These are phyloP conservation scores for Solanum hybrid DNA, from an alignment of 305 asterid species.

Conservation along the genomic window DNA sequence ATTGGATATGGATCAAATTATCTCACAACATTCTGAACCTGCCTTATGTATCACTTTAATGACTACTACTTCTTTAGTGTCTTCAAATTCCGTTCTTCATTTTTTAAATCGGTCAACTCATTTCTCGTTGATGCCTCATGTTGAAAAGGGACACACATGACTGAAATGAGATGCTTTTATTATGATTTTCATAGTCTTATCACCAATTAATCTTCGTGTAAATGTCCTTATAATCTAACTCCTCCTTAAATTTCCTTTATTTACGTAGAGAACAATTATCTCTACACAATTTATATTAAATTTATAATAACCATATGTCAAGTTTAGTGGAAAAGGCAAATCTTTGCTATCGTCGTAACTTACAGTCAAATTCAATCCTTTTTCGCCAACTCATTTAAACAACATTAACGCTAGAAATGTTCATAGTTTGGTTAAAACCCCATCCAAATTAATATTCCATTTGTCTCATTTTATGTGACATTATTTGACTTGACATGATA, in stretches of 20 bases:
- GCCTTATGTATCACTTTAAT: too few species aligned
- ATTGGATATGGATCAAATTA: neutral
- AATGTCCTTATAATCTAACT: too few species aligned
- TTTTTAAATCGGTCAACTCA: neutral
- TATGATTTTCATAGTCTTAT: neutral
- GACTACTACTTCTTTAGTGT: too few species aligned
- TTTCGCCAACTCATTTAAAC: neutral
- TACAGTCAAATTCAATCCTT: neutral
- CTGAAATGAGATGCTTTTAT: neutral
- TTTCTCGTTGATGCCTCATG: neutral
- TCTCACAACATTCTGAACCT: too few species aligned
- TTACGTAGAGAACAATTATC: neutral
- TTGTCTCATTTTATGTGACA: too few species aligned
- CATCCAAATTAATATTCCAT: too few species aligned
- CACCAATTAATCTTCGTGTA: too few species aligned
- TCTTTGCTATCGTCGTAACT: neutral
- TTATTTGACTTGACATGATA: too few species aligned
- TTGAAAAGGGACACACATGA: neutral
- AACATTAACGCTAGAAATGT: neutral
- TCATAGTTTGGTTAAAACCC: neutral
- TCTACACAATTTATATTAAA: too few species aligned
- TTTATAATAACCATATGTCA: neutral
- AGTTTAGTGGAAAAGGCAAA: neutral
- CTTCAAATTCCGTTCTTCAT: neutral
- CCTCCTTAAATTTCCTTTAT: too few species aligned